Evolutionary conservation across 2,329 filamentous ascomycete genomes (phyloP).

Genomic region (Cercospora brassicicola): DNA sequence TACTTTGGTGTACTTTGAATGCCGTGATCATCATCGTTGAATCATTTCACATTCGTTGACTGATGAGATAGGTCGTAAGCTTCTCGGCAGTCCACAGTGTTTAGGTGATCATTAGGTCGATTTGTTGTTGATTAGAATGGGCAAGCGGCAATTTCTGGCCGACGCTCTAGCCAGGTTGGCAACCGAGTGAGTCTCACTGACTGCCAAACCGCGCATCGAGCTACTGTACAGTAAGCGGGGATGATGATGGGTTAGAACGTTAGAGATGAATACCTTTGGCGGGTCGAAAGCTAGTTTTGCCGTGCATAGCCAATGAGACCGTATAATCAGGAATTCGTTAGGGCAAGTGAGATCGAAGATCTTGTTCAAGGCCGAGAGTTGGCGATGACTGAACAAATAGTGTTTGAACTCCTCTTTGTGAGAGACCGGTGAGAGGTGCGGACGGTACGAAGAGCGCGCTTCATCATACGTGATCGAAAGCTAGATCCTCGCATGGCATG

Average conservation of each 20-base stretch:
- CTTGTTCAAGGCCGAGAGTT: not conserved
- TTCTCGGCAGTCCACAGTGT: too few species aligned
- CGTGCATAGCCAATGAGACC: too few species aligned
- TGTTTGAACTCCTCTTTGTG: not conserved
- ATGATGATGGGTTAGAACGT: too few species aligned
- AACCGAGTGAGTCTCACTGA: not conserved
- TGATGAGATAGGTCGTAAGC: too few species aligned
- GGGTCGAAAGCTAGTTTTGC: too few species aligned
- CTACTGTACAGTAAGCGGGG: too few species aligned
- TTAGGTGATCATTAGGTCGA: too few species aligned
- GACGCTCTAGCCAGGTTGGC: not conserved
- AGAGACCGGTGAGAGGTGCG: not conserved
- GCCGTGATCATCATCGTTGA: not conserved
- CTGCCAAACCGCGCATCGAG: not conserved
- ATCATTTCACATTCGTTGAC: not conserved
- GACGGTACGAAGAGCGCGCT: not conserved
- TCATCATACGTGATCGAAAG: not conserved
- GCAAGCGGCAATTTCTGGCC: not conserved
- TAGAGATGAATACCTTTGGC: too few species aligned
- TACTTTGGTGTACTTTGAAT: not conserved
- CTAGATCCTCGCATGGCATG: not conserved
- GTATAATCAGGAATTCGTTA: not conserved
- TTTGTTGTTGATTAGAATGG: too few species aligned
- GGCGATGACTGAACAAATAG: not conserved
- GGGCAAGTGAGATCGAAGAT: not conserved